These are phyloP conservation scores for Ceratonia siliqua DNA, from an alignment of 306 rosid species.

Conservation along the genomic window DNA sequence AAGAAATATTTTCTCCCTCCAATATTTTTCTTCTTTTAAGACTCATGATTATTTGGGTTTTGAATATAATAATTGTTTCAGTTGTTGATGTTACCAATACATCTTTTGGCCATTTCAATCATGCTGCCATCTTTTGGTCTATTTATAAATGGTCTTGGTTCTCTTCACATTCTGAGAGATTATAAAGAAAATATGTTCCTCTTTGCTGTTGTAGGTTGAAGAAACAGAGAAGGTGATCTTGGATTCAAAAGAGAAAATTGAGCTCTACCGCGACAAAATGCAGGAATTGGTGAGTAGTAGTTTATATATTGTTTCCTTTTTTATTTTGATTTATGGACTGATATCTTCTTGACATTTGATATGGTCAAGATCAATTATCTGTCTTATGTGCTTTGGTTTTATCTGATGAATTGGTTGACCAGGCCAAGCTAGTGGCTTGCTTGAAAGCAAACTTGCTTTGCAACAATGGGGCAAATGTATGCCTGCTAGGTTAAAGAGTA, in stretches of 20 bases:
- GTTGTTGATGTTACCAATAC: neutral
- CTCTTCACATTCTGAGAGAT: slow-evolving; percentile 26
- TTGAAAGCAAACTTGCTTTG: slow-evolving; percentile 15
- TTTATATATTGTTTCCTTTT: slow-evolving; percentile 35
- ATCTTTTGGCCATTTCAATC: neutral
- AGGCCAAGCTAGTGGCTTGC: slow-evolving; percentile 16
- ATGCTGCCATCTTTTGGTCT: slow-evolving; percentile 1
- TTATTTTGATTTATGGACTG: slow-evolving; percentile 27
- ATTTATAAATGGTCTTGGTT: slow-evolving; percentile 5
- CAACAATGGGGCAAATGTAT: neutral
- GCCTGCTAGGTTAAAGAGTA: slow-evolving; percentile 1
- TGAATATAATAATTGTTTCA: neutral
- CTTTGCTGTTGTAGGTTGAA: slow-evolving; percentile 56
- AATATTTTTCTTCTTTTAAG: neutral
- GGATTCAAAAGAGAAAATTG: slow-evolving; percentile 92
- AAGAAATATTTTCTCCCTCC: neutral
- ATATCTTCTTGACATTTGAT: slow-evolving; percentile 13
- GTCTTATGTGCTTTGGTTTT: neutral
- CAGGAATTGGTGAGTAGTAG: slow-evolving; percentile 94
- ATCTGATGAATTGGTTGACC: neutral
- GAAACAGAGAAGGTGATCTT: slow-evolving; percentile 56
- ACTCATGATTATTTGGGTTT: neutral
- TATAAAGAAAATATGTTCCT: slow-evolving; percentile 2
- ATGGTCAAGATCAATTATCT: slow-evolving; percentile 18
- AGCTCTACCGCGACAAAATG: slow-evolving; percentile 81